These are phyloP conservation scores for cucumber (Cucumis sativus) DNA, from an alignment of 306 rosid genomes.

Conservation along the genomic window DNA sequence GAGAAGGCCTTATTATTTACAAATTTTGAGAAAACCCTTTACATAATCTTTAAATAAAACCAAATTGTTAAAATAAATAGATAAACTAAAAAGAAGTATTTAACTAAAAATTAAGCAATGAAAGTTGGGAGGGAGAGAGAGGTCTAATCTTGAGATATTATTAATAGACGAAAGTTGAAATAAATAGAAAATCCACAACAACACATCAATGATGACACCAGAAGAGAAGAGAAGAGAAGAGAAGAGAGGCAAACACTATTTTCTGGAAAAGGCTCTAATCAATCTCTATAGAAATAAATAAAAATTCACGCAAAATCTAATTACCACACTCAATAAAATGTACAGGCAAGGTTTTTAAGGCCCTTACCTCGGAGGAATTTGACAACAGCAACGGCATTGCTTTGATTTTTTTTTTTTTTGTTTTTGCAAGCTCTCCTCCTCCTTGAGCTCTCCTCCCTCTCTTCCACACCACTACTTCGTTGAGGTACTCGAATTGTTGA, in stretches of 20 bases:
- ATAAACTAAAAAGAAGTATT: too few species aligned
- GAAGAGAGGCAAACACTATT: neutral
- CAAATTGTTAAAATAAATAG: too few species aligned
- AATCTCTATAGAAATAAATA: neutral
- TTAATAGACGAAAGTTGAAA: neutral
- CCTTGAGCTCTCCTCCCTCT: too few species aligned
- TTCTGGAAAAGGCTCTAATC: neutral
- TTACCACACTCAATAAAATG: neutral
- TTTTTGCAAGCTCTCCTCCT: neutral
- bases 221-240: neutral
- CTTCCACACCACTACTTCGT: neutral
- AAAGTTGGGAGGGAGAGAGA: too few species aligned
- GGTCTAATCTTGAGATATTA: neutral
- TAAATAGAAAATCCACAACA: neutral
- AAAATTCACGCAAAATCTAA: neutral
- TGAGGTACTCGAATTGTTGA: neutral
- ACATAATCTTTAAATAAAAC: too few species aligned
- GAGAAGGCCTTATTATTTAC: too few species aligned
- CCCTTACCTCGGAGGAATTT: neutral
- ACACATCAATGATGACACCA: neutral
- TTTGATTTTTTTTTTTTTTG: neutral
- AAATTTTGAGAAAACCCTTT: too few species aligned
- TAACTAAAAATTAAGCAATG: too few species aligned
- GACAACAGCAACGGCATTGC: neutral
- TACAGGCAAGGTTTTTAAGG: neutral